Percentiles rank a stretch among this genome's conserved stretches.
phyloP scores from a whole-genome alignment of 192 early-diverging fungal species.

The Thamnidium elegans region DNA sequence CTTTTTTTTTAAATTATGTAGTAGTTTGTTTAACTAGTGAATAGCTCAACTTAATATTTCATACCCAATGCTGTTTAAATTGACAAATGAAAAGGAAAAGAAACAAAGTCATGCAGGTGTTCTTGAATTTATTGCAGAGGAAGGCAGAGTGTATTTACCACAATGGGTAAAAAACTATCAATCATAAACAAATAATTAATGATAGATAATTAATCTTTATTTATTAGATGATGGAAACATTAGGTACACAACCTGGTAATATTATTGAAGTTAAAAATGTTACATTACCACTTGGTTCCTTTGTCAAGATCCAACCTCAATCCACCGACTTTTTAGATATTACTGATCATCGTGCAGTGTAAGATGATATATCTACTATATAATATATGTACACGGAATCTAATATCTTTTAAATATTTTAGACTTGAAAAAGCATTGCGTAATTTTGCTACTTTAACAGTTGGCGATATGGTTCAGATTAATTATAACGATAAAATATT shows the following conservation, averaged over 20 bases:
- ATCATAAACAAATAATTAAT: not conserved
- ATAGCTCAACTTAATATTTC: conserved; percentile 77
- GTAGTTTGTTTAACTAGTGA: not conserved
- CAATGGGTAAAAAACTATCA: conserved; percentile 70
- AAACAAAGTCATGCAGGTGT: conserved; percentile 90
- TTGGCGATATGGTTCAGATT: conserved; percentile 89
- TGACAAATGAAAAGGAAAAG: conserved; percentile 59
- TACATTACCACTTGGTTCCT: conserved; percentile 73
- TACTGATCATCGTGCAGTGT: conserved; percentile 92
- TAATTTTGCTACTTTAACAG: conserved; percentile 88
- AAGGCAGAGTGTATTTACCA: conserved; percentile 92
- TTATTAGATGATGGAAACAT: conserved; percentile 89
- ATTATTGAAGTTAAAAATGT: conserved; percentile 78
- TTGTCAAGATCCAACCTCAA: conserved; percentile 98
- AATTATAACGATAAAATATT: conserved; percentile 86
- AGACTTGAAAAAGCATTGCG: conserved; percentile 90
- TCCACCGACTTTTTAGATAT: conserved; percentile 95
- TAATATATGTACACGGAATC: not conserved
- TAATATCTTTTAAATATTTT: not conserved
- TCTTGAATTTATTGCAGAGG: conserved; percentile 97
- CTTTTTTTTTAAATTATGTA: not conserved
- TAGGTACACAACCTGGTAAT: conserved; percentile 72
- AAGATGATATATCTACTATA: conserved; percentile 21
- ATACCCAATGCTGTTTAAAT: conserved; percentile 90
- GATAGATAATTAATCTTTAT: not conserved